These are phyloP conservation scores for Tuber indicum DNA, from an alignment of 495 filamentous ascomycete genomes.

Conservation along the genomic window DNA sequence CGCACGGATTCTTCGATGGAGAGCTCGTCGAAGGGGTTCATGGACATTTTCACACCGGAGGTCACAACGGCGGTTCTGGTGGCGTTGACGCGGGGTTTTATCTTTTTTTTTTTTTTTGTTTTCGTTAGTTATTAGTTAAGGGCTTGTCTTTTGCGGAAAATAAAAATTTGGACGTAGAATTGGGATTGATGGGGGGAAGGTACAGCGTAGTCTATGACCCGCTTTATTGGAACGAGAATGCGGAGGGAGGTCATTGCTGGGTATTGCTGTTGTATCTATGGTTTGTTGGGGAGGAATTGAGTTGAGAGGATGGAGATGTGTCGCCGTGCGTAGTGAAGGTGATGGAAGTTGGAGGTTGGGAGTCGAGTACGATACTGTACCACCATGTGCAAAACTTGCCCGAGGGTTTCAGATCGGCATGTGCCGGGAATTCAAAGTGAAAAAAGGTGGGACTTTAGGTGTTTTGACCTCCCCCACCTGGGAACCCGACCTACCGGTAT, in stretches of 20 bases:
- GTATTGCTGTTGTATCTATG: neutral
- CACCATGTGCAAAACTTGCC: neutral
- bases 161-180: neutral
- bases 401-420: conserved; percentile 6
- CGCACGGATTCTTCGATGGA: conserved; percentile 92
- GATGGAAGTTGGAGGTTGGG: conserved; percentile 5
- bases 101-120: conserved; percentile 48
- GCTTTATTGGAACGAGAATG: conserved; percentile 92
- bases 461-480: neutral
- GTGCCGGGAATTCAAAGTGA: neutral
- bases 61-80: conserved; percentile 89
- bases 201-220: conserved; percentile 99
- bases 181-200: conserved; percentile 39
- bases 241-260: conserved; percentile 69
- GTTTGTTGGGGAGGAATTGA: neutral
- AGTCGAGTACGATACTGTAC: neutral
- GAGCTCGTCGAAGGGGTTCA: conserved; percentile 99
- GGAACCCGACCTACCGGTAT: too few relatives aligned
- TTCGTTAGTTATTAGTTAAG: conserved; percentile 1
- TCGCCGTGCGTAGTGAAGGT: neutral
- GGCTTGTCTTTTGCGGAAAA: neutral
- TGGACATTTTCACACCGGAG: conserved; percentile 83
- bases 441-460: conserved; percentile 11
- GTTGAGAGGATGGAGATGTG: neutral
- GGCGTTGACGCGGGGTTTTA: conserved; percentile 98